A percentile compares a stretch with the other conserved stretches of the same genome.
phyloP scores from a whole-genome alignment of 805 yeast genomes.

The Metschnikowia continentalis region DNA sequence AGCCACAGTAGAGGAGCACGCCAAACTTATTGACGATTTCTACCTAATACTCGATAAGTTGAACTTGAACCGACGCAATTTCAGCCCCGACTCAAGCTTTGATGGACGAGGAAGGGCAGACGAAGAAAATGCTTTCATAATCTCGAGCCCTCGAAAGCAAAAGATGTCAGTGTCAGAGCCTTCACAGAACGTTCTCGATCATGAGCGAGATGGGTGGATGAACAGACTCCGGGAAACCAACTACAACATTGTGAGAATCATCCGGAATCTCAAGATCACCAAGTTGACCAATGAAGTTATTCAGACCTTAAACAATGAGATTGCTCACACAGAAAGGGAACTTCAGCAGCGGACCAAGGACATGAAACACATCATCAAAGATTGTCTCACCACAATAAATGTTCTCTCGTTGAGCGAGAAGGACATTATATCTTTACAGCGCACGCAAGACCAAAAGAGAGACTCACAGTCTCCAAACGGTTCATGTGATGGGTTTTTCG shows the following conservation, averaged over 20 bases:
- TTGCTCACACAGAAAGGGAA: constrained; percentile 26
- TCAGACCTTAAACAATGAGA: constrained; percentile 20
- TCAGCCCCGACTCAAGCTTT: constrained; percentile 6
- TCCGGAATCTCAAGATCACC: constrained; percentile 33
- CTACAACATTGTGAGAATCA: constrained; percentile 33
- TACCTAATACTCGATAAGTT: constrained; percentile 23
- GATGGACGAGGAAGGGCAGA: constrained; percentile 2
- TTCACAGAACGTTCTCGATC: neutral
- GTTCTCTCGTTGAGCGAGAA: constrained; percentile 30
- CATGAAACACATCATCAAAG: constrained; percentile 22
- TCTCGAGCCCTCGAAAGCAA: constrained; percentile 18
- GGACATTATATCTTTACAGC: constrained; percentile 32
- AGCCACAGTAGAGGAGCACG: constrained; percentile 30
- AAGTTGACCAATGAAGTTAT: constrained; percentile 33
- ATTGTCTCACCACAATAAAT: constrained; percentile 25
- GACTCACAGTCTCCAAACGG: constrained; percentile 6
- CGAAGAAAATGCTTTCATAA: constrained; percentile 15
- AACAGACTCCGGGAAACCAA: constrained; percentile 32
- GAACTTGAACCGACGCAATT: constrained; percentile 14
- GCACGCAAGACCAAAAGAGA: constrained; percentile 17
- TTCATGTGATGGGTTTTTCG: constrained; percentile 31
- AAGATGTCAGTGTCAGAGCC: neutral
- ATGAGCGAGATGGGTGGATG: constrained; percentile 18
- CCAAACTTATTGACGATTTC: constrained; percentile 29
- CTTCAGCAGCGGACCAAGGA: constrained; percentile 20